A percentile compares a stretch with the other conserved stretches of the same genome.
Evolutionary conservation across 2,329 filamentous ascomycete species (phyloP).

Genomic region (Diaporthe australafricana): DNA sequence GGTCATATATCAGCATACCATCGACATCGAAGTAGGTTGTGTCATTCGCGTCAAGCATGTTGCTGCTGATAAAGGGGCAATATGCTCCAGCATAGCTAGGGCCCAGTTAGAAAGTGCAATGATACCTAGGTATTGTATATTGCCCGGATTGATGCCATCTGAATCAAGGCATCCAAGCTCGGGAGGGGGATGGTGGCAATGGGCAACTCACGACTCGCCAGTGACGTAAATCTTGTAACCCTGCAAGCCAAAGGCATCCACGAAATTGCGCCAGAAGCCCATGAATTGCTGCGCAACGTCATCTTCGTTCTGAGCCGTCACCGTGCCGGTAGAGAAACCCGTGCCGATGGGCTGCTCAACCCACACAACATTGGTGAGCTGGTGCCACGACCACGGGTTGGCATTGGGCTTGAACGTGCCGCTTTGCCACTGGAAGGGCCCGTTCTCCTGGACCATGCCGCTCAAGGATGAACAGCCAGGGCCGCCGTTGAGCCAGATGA

Average conservation of each 20-base stretch:
- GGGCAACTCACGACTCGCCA: slow-evolving; percentile 65
- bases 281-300: slow-evolving; percentile 76
- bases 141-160: background rate
- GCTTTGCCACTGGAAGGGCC: slow-evolving; percentile 74
- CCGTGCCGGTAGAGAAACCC: slow-evolving; percentile 73
- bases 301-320: slow-evolving; percentile 71
- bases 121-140: no score
- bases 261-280: slow-evolving; percentile 80
- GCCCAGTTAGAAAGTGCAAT: background rate
- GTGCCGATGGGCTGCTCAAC: slow-evolving; percentile 73
- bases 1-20: slow-evolving; percentile 77
- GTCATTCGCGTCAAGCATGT: slow-evolving; percentile 75
- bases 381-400: slow-evolving; percentile 77
- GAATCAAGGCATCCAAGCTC: background rate
- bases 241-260: slow-evolving; percentile 72
- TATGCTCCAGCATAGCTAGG: slow-evolving; percentile 59
- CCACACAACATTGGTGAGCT: slow-evolving; percentile 80
- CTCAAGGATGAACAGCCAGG: slow-evolving; percentile 68
- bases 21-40: slow-evolving; percentile 72
- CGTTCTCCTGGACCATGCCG: slow-evolving; percentile 78
- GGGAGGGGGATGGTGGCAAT: slow-evolving; percentile 45
- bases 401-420: slow-evolving; percentile 71
- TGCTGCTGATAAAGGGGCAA: slow-evolving; percentile 75
- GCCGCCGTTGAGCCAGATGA: slow-evolving; percentile 67
- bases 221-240: slow-evolving; percentile 75